phyloP scores from a whole-genome alignment of 352 stramenopile genomes.

The Blastocystis sp. region DNA sequence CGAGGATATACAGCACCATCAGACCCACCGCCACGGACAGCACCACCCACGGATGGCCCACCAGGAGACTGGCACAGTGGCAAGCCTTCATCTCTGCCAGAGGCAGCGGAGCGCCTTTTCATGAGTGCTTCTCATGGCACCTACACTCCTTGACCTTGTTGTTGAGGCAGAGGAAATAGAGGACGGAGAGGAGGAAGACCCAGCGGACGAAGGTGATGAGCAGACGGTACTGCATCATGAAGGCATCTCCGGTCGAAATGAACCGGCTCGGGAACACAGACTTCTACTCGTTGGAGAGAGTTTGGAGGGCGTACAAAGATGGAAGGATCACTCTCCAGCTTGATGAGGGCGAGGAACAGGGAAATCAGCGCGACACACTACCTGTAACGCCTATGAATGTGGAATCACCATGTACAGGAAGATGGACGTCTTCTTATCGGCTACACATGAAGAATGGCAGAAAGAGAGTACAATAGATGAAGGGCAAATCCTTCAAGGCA shows the following conservation, averaged over 20 bases:
- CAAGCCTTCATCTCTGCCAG: not conserved
- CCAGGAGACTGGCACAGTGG: not conserved
- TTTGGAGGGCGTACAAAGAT: not conserved
- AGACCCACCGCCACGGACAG: not conserved
- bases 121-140: not conserved
- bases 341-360: constrained; percentile 8
- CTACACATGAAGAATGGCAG: not conserved
- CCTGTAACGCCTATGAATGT: not conserved
- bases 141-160: not conserved
- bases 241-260: constrained; percentile 14
- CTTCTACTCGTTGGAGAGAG: constrained; percentile 9
- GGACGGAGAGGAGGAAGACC: constrained; percentile 29
- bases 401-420: constrained; percentile 29
- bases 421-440: not conserved
- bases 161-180: constrained; percentile 40
- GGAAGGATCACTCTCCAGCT: constrained; percentile 3
- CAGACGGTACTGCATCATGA: constrained; percentile 39
- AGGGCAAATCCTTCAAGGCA: constrained; percentile 29
- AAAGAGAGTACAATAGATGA: constrained; percentile 14
- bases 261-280: constrained; percentile 8
- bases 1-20: not conserved
- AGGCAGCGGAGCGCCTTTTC: not conserved
- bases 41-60: not conserved
- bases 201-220: constrained; percentile 54
- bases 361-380: constrained; percentile 41